Evolutionary conservation across 768 basidiomycete genomes (phyloP), one percentile per base, ranked within the genome.

Genomic region (Hysterangium stoloniferum): DNA sequence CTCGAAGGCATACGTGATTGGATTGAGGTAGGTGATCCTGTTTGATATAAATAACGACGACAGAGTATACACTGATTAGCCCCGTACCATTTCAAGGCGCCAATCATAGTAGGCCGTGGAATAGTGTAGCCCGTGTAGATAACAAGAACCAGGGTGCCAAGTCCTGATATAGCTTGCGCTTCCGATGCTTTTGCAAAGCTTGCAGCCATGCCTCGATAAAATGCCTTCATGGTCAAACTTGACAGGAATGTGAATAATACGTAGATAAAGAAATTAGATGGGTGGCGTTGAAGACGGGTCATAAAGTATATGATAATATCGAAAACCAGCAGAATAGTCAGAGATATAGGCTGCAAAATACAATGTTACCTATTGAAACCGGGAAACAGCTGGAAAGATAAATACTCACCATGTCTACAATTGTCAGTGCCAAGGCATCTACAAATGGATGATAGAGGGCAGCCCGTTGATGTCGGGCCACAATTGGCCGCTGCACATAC

Each of bases 121-220:
- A 80, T 79, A 29, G 69, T 68, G 57, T 80, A 84, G 28, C 75
- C 83, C n/a, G 64, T 74, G 68, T 76, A 82, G 57, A 76, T 76
- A 55, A 72, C 71, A 60, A 81, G 69, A 12, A 71, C 66, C 57
- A 85, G 68, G 32, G 79, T 64, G 12, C 71, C 52, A 53, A 79
- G 58, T 40, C 76, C 80, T 6, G 75, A 78, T 8, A 83, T 54
- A 7, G 82, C 73, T 57, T 81, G 80, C 6, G 84, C 82, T 0
- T 79, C 74, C 0, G 82, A 78, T 46, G 78, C 75, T 7, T 71
- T 68, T 38, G 71, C 70, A 59, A 83, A 80, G 4, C 71, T 70
- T 0, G 84, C 62, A 27, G 84, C 84, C 52, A 86, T 75, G 0
- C 79, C 80, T 34, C 88, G 71, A 78, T 93, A 95, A 72, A 92